These are phyloP conservation scores for Brettanomyces sp. DNA, from an alignment of 805 yeast genomes.

Conservation along the genomic window DNA sequence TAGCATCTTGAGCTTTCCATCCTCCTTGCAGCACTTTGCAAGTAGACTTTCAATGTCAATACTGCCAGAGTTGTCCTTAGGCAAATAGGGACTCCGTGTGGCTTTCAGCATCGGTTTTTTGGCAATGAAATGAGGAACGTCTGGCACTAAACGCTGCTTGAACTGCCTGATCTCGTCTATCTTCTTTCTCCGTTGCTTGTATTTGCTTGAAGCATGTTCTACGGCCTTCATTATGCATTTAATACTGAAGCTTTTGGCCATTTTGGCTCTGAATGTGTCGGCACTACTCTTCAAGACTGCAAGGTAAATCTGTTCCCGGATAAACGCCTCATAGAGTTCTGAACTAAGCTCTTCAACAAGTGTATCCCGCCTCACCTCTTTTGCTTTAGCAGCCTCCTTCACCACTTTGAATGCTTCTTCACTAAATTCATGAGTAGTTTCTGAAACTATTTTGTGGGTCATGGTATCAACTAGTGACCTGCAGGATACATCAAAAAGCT, in stretches of 20 bases:
- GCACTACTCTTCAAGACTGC: conserved; percentile 37
- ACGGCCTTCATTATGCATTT: conserved; percentile 25
- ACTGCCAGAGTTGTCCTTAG: neutral
- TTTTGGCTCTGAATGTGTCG: conserved; percentile 24
- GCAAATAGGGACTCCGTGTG: neutral
- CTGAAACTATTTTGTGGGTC: conserved; percentile 15
- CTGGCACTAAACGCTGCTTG: conserved; percentile 18
- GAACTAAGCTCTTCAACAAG: neutral
- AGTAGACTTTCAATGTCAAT: neutral
- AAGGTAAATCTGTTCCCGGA: conserved; percentile 46
- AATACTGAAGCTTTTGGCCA: conserved; percentile 25
- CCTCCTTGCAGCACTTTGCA: neutral
- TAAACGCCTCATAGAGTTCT: conserved; percentile 47
- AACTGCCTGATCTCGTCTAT: conserved; percentile 27
- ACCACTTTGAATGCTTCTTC: neutral
- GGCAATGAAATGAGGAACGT: conserved; percentile 1
- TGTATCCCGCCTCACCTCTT: neutral
- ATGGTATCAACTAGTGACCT: conserved; percentile 16
- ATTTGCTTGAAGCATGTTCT: conserved; percentile 11
- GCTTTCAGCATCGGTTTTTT: too few relatives aligned
- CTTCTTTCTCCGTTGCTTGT: conserved; percentile 27
- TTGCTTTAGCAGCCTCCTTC: neutral
- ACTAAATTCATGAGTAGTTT: conserved; percentile 7
- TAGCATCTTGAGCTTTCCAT: conserved; percentile 24
- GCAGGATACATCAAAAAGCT: conserved; percentile 24